A percentile compares a stretch with the other conserved stretches of the same genome.
phyloP scores from a whole-genome alignment of 768 basidiomycete species.

The Xanthoconium purpureum region DNA sequence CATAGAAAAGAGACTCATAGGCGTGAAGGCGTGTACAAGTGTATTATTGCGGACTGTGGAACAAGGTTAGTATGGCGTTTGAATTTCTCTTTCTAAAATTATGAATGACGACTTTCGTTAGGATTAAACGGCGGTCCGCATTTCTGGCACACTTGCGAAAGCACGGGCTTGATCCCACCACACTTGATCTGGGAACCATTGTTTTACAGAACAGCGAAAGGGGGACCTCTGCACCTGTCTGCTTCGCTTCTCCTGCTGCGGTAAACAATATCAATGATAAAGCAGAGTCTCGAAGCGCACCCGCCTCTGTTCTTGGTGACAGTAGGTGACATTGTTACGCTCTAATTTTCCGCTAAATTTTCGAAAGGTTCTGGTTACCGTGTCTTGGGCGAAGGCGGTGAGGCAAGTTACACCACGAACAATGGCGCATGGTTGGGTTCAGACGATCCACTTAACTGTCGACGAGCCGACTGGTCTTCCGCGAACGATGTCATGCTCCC shows the following conservation, averaged over 20 bases:
- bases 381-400: background rate
- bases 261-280: background rate
- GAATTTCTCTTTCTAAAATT: background rate
- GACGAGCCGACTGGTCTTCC: background rate
- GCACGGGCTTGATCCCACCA: conserved; percentile 38
- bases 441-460: conserved; percentile 4
- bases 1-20: conserved; percentile 62
- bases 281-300: conserved; percentile 5
- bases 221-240: conserved; percentile 14
- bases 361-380: conserved; percentile 12
- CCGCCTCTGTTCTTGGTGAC: conserved; percentile 4
- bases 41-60: conserved; percentile 43
- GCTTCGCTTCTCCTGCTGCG: background rate
- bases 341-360: background rate
- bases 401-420: background rate
- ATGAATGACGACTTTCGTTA: conserved; percentile 22
- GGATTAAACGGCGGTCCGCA: conserved; percentile 63
- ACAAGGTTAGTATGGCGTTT: conserved; percentile 38
- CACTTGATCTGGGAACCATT: conserved; percentile 22
- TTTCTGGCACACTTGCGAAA: conserved; percentile 54
- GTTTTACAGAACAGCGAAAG: conserved; percentile 14
- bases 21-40: conserved; percentile 41
- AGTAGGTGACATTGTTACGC: conserved; percentile 13
- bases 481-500: conserved; percentile 1
- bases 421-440: conserved; percentile 1